Evolutionary conservation across 495 filamentous ascomycete genomes (phyloP).

Genomic region (Physcia stellaris): DNA sequence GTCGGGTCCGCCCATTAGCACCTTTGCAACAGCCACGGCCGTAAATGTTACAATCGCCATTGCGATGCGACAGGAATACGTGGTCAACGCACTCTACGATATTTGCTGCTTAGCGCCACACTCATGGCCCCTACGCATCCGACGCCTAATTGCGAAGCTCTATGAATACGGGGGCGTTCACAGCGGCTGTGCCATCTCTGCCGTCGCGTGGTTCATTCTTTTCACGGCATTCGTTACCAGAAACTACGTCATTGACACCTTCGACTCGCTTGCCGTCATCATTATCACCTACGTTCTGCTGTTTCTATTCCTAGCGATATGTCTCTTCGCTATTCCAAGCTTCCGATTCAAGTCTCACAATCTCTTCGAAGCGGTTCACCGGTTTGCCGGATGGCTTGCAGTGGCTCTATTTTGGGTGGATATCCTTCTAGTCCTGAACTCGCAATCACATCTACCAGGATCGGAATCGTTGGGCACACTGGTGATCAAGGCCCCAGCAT

Average conservation of each 20-base stretch:
- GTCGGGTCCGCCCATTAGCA: conserved; percentile 11
- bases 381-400: conserved; percentile 38
- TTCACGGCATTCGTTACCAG: conserved; percentile 37
- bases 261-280: conserved; percentile 10
- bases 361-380: conserved; percentile 42
- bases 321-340: conserved; percentile 14
- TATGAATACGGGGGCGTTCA: conserved; percentile 72
- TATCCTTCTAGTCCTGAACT: conserved; percentile 18
- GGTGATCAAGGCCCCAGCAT: conserved; percentile 41
- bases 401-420: conserved; percentile 28
- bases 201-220: conserved; percentile 56
- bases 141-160: conserved; percentile 53
- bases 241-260: conserved; percentile 19
- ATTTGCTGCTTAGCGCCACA: conserved; percentile 45
- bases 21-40: conserved; percentile 32
- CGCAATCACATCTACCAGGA: conserved; percentile 14
- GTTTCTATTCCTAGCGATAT: conserved; percentile 13
- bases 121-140: conserved; percentile 46
- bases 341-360: conserved; percentile 28
- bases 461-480: conserved; percentile 21
- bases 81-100: conserved; percentile 58
- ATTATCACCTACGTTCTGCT: conserved; percentile 14
- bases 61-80: conserved; percentile 58
- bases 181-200: conserved; percentile 53
- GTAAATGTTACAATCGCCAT: conserved; percentile 40